These are phyloP conservation scores for Umbelopsis sp. DNA, from an alignment of 192 early-diverging fungal genomes.

Conservation along the genomic window DNA sequence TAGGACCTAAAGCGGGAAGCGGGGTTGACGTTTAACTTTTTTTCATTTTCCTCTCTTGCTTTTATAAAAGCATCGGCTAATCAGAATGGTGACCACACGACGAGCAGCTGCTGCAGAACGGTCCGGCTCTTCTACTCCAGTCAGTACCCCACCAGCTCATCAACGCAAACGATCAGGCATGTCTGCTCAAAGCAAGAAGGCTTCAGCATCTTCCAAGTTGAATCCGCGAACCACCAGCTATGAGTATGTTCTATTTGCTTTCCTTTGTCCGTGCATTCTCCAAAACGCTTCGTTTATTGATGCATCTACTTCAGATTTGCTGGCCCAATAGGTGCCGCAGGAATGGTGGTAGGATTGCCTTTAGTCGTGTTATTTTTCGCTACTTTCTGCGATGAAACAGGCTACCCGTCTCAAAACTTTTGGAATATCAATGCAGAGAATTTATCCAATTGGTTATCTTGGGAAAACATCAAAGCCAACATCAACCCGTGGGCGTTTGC, in stretches of 20 bases:
- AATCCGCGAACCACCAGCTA: not conserved
- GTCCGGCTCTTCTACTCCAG: not conserved
- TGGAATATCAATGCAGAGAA: constrained; percentile 24
- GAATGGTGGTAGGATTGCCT: constrained; percentile 53
- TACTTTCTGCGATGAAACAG: constrained; percentile 46
- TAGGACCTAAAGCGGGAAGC: too few species aligned
- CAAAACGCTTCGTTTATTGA: too few species aligned
- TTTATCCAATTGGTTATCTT: constrained; percentile 26
- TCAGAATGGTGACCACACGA: constrained; percentile 18
- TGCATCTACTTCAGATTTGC: constrained; percentile 51
- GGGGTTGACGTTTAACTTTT: not conserved
- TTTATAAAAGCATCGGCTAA: not conserved
- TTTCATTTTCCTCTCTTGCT: not conserved
- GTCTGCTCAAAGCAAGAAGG: not conserved
- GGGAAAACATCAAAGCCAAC: constrained; percentile 38
- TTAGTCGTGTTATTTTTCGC: constrained; percentile 44
- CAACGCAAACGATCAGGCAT: constrained; percentile 2
- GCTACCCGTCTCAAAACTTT: constrained; percentile 53
- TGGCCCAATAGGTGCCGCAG: constrained; percentile 60
- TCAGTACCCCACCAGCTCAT: not conserved
- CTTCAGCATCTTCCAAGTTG: not conserved
- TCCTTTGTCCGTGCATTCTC: too few species aligned
- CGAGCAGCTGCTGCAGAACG: constrained; percentile 16
- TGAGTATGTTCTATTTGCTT: not conserved
- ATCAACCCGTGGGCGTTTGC: constrained; percentile 54